phyloP scores from a whole-genome alignment of 169 alveolate genomes.

The Cryptosporidium viatorum region DNA sequence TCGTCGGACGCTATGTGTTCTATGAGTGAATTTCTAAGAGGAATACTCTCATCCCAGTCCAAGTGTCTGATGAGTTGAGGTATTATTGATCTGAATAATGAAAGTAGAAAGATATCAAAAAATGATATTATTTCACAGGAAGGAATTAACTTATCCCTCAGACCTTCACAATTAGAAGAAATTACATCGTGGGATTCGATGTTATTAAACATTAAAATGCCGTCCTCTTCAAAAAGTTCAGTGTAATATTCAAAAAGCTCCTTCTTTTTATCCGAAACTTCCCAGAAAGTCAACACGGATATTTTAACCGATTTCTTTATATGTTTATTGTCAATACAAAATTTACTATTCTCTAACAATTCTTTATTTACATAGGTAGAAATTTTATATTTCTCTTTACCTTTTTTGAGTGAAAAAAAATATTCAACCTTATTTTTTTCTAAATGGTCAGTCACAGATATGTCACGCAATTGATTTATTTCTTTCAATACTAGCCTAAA shows the following conservation, averaged over 20 bases:
- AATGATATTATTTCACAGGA: conserved; percentile 47
- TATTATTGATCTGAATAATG: conserved; percentile 25
- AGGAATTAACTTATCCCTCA: conserved; percentile 25
- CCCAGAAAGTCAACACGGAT: neutral
- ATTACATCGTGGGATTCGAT: conserved; percentile 19
- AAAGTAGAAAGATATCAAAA: conserved; percentile 22
- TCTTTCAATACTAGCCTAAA: conserved; percentile 19
- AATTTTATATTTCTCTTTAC: conserved; percentile 4
- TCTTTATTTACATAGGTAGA: conserved; percentile 4
- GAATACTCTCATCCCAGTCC: conserved; percentile 19
- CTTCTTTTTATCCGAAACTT: neutral
- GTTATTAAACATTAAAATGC: neutral
- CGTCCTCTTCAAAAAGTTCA: neutral
- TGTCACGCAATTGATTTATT: neutral
- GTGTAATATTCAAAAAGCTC: conserved; percentile 44
- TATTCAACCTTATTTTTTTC: conserved; percentile 3
- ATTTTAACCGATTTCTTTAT: neutral
- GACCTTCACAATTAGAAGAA: conserved; percentile 26
- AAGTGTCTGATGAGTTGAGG: neutral
- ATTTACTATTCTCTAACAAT: neutral
- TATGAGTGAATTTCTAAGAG: conserved; percentile 41
- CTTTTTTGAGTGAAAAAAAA: neutral
- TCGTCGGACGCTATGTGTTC: conserved; percentile 34
- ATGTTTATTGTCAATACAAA: neutral
- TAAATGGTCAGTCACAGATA: neutral